Base-by-base conservation (phyloP, 768 basidiomycete species). In the Pholiota microspora region DNA sequence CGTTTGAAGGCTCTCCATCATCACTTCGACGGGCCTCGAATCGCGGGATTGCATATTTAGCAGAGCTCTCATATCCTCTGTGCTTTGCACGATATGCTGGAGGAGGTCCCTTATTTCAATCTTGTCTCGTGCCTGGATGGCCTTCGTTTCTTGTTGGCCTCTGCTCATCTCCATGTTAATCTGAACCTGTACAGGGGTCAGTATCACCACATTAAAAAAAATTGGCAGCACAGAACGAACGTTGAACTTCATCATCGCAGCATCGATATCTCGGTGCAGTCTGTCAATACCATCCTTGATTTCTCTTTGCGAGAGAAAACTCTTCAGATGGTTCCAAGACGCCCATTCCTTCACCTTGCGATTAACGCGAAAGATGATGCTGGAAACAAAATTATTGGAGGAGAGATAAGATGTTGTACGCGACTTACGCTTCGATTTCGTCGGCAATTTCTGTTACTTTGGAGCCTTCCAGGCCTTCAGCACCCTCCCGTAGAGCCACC, bases 1-100 rank as follows among this genome's bases (percentile, higher is more conserved):
- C 15, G 66, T 72, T 61, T 77, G 77, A 18, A 79, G 64, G 34
- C 68, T 67, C 50, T 69, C 66, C 77, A 79, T 78, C 38, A 77
- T 66, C 29, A 70, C 66, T 49, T 73, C 69, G 8, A 76, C 65
- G 28, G 71, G 65, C 29, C 63, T 64, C 29, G 69, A 59, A 46
- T 70, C 59, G 27, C 60, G 59, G 44, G 66, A 62, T 35, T 67
- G 56, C 55, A 67, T 68, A 53, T 58, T 64, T 23, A 73, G 53
- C 27, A 79, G 54, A 0, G 61, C 51, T 44, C 61, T 69, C 60
- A 78, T 68, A 47, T 75, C 74, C n/a, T 71, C 64, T 3, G 54
- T 61, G 56, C 61, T 68, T 40, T 62, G 58, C 15, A 75, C 61
- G 29, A 77, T 69, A 1, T 55, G 61, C 45, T 72, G 68, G n/a